phyloP scores from a whole-genome alignment of 106 monocot genomes.

The Dactylorhiza incarnata region DNA sequence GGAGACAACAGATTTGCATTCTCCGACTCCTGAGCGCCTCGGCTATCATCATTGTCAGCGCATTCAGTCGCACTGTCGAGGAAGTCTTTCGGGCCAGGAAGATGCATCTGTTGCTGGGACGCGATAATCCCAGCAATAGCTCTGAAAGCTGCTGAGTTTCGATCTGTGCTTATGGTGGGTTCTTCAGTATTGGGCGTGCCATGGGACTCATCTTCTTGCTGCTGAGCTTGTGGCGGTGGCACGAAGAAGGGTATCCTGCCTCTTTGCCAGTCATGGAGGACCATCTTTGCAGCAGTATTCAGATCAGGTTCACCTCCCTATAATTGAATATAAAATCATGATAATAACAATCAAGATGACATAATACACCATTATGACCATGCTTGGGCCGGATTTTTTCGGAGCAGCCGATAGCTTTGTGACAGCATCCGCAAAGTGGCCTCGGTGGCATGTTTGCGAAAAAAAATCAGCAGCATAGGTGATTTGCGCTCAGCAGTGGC shows the following conservation, averaged over 20 bases:
- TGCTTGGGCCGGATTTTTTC: no score
- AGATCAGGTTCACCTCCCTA: constrained; percentile 67
- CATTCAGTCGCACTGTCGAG: background rate
- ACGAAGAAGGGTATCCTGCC: constrained; percentile 68
- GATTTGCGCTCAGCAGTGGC: no score
- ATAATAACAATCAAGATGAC: no score
- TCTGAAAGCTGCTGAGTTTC: constrained; percentile 24
- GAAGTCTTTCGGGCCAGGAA: constrained; percentile 36
- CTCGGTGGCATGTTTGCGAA: no score
- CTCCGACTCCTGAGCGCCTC: background rate
- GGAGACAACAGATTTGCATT: background rate
- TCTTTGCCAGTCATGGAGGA: constrained; percentile 69
- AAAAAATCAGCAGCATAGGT: no score
- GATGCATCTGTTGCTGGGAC: constrained; percentile 42
- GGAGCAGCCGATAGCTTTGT: no score
- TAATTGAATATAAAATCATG: background rate
- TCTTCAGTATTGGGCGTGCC: constrained; percentile 13
- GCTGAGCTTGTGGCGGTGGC: constrained; percentile 27
- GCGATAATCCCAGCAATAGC: constrained; percentile 44
- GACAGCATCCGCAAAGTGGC: no score
- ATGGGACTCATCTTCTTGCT: constrained; percentile 6
- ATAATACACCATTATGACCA: no score
- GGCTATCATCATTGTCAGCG: background rate
- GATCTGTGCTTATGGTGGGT: constrained; percentile 19
- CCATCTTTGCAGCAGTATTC: constrained; percentile 52